Percentiles rank a stretch among this genome's conserved stretches.
Conservation (phyloP, 441 rosid species). For the Viola pubescens region DNA sequence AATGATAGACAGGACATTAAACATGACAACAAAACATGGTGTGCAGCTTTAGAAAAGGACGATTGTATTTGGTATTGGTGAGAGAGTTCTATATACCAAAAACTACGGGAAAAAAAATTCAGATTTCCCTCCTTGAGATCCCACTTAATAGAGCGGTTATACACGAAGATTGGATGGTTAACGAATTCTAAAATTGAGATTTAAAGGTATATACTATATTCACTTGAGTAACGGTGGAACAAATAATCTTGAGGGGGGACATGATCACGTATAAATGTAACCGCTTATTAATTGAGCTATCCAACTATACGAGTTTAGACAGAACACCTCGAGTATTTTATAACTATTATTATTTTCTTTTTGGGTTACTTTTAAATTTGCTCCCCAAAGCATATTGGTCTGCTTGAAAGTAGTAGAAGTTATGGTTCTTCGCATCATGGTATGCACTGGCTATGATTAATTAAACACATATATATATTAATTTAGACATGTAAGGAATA, state of each 20-base stretch:
- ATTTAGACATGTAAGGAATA: conserved; percentile 2
- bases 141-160: too few species aligned
- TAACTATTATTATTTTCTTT: neutral
- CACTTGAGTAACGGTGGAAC: neutral
- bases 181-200: too few species aligned
- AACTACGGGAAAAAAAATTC: too few species aligned
- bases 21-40: too few species aligned
- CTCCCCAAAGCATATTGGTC: neutral
- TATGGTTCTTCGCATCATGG: neutral
- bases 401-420: neutral
- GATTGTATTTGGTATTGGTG: too few species aligned
- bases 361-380: neutral
- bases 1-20: too few species aligned
- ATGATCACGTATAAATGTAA: neutral
- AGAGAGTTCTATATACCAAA: too few species aligned
- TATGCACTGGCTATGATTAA: neutral
- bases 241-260: neutral
- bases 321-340: neutral
- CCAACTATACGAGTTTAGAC: neutral
- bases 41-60: too few species aligned
- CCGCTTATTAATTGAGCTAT: neutral
- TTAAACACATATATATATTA: neutral
- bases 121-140: too few species aligned
- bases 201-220: too few species aligned
- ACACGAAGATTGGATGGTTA: too few species aligned